These are phyloP conservation scores for Grosmannia clavigera DNA, from an alignment of 2,329 filamentous ascomycete genomes.

Conservation along the genomic window DNA sequence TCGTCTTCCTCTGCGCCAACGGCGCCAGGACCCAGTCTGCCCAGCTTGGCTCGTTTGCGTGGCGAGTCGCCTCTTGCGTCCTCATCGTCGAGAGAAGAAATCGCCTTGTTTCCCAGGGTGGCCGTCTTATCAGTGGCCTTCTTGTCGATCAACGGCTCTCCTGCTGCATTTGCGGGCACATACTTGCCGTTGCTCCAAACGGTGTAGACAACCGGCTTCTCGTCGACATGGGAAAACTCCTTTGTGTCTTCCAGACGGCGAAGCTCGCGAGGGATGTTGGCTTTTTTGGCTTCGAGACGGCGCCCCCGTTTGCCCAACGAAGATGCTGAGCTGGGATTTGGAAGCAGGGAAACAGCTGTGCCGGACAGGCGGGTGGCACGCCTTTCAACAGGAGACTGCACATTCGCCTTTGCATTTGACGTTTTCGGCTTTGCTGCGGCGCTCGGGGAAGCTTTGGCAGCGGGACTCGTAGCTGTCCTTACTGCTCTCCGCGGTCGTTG, in stretches of 20 bases:
- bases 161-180: constrained; percentile 27
- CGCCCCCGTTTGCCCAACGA: constrained; percentile 50
- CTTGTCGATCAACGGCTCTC: constrained; percentile 21
- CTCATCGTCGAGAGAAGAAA: background rate
- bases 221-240: constrained; percentile 48
- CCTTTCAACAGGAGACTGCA: constrained; percentile 4
- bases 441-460: background rate
- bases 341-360: constrained; percentile 21
- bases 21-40: constrained; percentile 3
- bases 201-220: constrained; percentile 42
- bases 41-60: constrained; percentile 13
- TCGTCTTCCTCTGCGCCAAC: constrained; percentile 11
- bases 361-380: constrained; percentile 34
- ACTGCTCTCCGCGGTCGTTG: constrained; percentile 5
- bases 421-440: background rate
- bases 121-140: constrained; percentile 10
- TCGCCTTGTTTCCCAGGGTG: background rate
- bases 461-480: background rate
- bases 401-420: background rate
- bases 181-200: constrained; percentile 56
- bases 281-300: constrained; percentile 24
- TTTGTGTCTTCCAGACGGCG: constrained; percentile 49
- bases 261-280: constrained; percentile 34
- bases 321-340: constrained; percentile 31
- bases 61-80: constrained; percentile 15